Conservation (phyloP, 768 basidiomycete genomes). For the Mycena epipterygia region DNA sequence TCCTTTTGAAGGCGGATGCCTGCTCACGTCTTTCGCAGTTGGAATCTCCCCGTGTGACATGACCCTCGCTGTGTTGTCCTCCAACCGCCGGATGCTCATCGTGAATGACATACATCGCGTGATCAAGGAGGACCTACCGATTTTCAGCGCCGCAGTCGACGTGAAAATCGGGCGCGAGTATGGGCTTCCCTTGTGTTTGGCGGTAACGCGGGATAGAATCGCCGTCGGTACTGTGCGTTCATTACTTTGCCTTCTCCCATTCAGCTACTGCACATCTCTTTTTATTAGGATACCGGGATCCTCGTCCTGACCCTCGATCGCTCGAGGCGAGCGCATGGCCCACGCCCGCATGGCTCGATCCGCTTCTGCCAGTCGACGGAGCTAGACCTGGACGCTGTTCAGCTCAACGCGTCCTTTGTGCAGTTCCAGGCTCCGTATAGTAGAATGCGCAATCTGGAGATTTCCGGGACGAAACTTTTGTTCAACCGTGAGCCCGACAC, state of each 20-base stretch:
- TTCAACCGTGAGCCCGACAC: neutral
- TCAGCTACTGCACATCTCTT: neutral
- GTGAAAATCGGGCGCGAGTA: neutral
- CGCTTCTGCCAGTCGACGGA: neutral
- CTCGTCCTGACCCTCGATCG: neutral
- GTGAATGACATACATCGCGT: neutral
- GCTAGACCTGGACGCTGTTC: neutral
- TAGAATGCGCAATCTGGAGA: neutral
- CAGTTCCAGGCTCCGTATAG: neutral
- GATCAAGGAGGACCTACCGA: neutral
- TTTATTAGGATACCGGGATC: neutral
- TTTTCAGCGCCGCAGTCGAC: neutral
- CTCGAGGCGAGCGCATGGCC: neutral
- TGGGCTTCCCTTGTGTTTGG: neutral
- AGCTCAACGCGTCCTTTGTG: neutral
- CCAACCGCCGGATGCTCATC: neutral
- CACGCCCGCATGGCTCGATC: too few relatives aligned
- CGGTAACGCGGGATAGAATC: constrained; percentile 1
- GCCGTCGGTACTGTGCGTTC: neutral
- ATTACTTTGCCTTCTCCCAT: neutral
- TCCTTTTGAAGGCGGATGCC: neutral
- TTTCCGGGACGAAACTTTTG: neutral
- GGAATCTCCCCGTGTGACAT: neutral
- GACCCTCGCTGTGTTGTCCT: neutral
- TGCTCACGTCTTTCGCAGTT: neutral